These are phyloP conservation scores for Podaxis sp. DNA, from an alignment of 768 basidiomycete genomes.

Conservation along the genomic window DNA sequence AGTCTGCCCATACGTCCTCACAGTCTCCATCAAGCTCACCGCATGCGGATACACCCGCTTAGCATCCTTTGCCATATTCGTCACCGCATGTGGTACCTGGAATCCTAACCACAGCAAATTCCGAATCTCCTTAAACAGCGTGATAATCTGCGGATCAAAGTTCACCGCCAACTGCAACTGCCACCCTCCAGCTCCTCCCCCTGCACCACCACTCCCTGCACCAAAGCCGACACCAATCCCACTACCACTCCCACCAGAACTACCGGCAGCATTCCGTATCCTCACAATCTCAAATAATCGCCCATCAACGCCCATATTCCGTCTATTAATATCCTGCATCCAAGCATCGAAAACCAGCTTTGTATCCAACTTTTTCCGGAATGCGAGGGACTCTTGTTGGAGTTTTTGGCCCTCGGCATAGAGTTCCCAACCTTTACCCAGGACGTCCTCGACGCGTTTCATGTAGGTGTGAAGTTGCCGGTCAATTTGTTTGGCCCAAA, in stretches of 20 bases:
- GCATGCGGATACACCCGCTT: conserved; percentile 98
- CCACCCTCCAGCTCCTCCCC: conserved; percentile 36
- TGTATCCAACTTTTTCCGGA: conserved; percentile 96
- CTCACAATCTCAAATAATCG: conserved; percentile 90
- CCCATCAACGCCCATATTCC: conserved; percentile 90
- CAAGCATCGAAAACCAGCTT: conserved; percentile 94
- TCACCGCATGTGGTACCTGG: conserved; percentile 91
- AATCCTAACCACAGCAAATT: conserved; percentile 96
- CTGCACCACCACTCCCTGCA: conserved; percentile 27
- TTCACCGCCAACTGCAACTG: conserved; percentile 90
- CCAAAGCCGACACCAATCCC: conserved; percentile 64
- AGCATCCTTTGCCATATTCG: conserved; percentile 98
- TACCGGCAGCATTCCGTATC: conserved; percentile 39
- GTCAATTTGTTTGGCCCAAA: conserved; percentile 99
- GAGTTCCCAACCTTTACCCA: conserved; percentile 97
- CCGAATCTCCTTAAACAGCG: conserved; percentile 96
- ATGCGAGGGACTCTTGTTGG: conserved; percentile 86
- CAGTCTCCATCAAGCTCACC: conserved; percentile 97
- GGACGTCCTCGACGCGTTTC: conserved; percentile 98
- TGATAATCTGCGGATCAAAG: conserved; percentile 98
- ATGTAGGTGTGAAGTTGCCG: conserved; percentile 95
- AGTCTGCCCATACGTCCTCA: conserved; percentile 96
- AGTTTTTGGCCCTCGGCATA: conserved; percentile 99
- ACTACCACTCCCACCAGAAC: conserved; percentile 65
- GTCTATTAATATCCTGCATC: conserved; percentile 91